Evolutionary conservation across 129 eudicot species (phyloP).

Genomic region (Erigeron canadensis): DNA sequence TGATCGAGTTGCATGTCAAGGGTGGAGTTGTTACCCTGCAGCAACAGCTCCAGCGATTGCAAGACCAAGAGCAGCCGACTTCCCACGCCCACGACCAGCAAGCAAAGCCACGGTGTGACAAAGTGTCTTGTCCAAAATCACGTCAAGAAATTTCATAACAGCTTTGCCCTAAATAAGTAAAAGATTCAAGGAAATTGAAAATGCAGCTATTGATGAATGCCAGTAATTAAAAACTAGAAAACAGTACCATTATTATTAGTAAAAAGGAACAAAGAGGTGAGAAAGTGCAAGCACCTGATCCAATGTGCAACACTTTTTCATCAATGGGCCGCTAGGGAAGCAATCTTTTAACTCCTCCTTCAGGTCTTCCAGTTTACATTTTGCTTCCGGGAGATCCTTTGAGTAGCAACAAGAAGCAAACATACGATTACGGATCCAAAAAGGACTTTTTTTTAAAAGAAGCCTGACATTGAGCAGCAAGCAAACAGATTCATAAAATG

Average conservation of each 20-base stretch:
- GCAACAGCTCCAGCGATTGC: slow-evolving; percentile 94
- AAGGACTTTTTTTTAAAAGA: too few relatives aligned
- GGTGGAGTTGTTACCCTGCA: slow-evolving; percentile 54
- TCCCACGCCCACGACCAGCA: slow-evolving; percentile 98
- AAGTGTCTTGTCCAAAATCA: neutral
- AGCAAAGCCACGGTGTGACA: slow-evolving; percentile 34
- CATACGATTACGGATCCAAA: too few relatives aligned
- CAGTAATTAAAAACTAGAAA: neutral
- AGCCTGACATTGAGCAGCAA: too few relatives aligned
- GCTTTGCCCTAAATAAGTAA: neutral
- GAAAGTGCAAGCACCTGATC: slow-evolving; percentile 57
- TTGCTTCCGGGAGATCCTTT: slow-evolving; percentile 80
- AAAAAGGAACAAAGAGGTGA: neutral
- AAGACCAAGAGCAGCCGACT: slow-evolving; percentile 95
- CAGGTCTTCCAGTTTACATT: slow-evolving; percentile 59
- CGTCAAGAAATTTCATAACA: neutral
- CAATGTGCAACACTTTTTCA: slow-evolving; percentile 68
- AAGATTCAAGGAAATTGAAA: too few relatives aligned
- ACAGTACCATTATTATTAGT: neutral
- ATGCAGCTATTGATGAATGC: neutral
- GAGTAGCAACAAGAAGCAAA: slow-evolving; percentile 24
- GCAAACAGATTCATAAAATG: neutral
- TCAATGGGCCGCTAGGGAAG: slow-evolving; percentile 76
- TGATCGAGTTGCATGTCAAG: neutral
- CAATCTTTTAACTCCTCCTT: slow-evolving; percentile 75